Base-by-base conservation (phyloP, 202 grass and related monocot species). In the Cymbopogon flexuosus region DNA sequence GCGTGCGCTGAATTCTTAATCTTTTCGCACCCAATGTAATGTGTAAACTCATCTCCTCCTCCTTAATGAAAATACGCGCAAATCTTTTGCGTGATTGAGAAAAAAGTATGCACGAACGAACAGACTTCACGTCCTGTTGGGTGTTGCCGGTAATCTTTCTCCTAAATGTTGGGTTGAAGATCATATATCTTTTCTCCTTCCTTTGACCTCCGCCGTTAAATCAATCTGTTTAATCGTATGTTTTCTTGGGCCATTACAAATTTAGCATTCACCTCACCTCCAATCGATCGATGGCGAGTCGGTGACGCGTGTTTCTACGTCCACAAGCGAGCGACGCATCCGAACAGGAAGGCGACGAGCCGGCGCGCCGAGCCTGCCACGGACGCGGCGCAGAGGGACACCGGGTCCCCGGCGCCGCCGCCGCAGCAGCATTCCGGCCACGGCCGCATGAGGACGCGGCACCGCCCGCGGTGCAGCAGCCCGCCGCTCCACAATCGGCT, bases 381-480 rank as follows among this genome's bases (percentile, higher is more conserved):
- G 72, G 52, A 27, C 27, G 27, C 81, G 52, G 73, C 58, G 85
- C 67, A 84, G 56, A 24, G 62, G 57, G 75, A 21, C 36, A 66
- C 33, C 10, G 84, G 80, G 43, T 27, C 27, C 27, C 82, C 81
- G 15, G 30, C 10, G 47, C 64, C 39, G 68, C 35, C 70, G 47
- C 64, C 39, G 68, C 35, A 65, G 47, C 77, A 16, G 62, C 39
- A 61, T 3, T 22, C 62, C 14, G 42, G 42, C 3, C 76, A 66
- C 49, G 81, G 49, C 3, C 46, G 70, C 45, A 76, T 66, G 36
- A 92, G 43, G 60, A 83, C 37, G 65, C 85, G 68, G 67, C 84
- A 75, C 14, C 83, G 73, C 2, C 73, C 33, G 45, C 73, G 81
- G 64, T 66, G 88, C 43, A 85, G 41, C 36, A 82, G 47, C 68